Evolutionary conservation across 2,329 filamentous ascomycete genomes (phyloP), one percentile per base, ranked within the genome.

Genomic region (Epichloe coenophiala): DNA sequence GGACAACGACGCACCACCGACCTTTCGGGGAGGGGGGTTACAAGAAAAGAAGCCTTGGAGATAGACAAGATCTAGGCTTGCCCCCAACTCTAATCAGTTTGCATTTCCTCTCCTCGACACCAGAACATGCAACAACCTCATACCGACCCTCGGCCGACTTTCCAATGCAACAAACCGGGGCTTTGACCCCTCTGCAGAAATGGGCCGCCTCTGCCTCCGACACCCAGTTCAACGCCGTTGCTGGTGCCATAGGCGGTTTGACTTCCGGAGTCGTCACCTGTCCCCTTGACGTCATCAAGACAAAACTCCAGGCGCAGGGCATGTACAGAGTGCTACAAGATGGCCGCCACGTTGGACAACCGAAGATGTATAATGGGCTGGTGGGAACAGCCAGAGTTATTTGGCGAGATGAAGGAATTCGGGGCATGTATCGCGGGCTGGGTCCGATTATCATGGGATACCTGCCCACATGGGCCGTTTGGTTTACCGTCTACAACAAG

Each of bases 251-350:
- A 52, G 91, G 90, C 47, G 93, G 93, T 47, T 88, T 97, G 61
- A 89, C 88, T 21, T 95, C 90, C 7, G 93, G 93, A 47, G 80
- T 98, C 51, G 87, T 96, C 57, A 97, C 91, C 49, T 98, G 93
- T 66, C 93, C 93, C 41, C 82, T 98, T 59, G 93, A 98, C 73
- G 93, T 98, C 55, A 97, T 98, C 69, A 98, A 98, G 73, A 98
- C 93, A 43, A 97, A 96, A 68, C 71, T 98, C 53, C 93, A 98
- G 67, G 91, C 90, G 15, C 93, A 97, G 66, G 91, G 91, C 56
- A 87, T 88, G 19, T 94, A 95, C 67, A 58, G 67, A 58, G 76
- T 70, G 57, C 68, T 67, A 62, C 75, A 70, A 59, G 71, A 71
- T 56, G 73, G 68, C 53, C 65, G 65, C 49, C 71, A 72, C 64